Base-by-base conservation (phyloP, 148 eudicot species). In the Cornus suecica region DNA sequence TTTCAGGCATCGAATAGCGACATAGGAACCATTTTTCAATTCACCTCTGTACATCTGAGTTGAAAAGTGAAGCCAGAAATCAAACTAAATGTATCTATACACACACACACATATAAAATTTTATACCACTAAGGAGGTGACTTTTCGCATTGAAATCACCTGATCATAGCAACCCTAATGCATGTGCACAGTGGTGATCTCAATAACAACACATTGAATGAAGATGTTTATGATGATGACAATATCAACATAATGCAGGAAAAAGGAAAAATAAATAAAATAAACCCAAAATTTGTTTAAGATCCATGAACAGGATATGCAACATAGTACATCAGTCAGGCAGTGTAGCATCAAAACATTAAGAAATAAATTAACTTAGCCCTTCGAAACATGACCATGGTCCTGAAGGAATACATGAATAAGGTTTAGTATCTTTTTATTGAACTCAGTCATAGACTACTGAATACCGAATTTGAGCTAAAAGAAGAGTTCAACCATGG, bases 1-100 rank as follows among this genome's bases (percentile, higher is more conserved):
- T 80, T 90, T 94, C 75, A 90, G 77, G 85, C 99, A 92, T 85
- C 84, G 86, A 31, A 94, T 92, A 42, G 94, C 89, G 34, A 92
- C 86, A 72, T 76, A 69, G 48, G 91, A 82, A 63, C 96, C 99
- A 75, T 92, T 90, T 71, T 74, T 89, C 41, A 92, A 86, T 67
- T 75, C 84, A 29, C 99, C 99, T 70, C 88, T 88, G 82, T 94
- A 94, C 88, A 92, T 87, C 99, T 94, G 85, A 66, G 30, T 31
- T 25, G 60, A 74, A 0, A 58, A 77, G 51, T 6, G 31, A 22
- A 42, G 24, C 32, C 70, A 60, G 37, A 14, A 20, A 68, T 72
- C 58, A 42, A 9, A 48, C 11, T 42, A 56, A n/a, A n/a, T n/a
- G n/a, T 29, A 56, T 18, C 4, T 15, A 56, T 56, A 56, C 2